phyloP scores from a whole-genome alignment of 371 early-diverging fungal species.

The Entomophthora muscae region DNA sequence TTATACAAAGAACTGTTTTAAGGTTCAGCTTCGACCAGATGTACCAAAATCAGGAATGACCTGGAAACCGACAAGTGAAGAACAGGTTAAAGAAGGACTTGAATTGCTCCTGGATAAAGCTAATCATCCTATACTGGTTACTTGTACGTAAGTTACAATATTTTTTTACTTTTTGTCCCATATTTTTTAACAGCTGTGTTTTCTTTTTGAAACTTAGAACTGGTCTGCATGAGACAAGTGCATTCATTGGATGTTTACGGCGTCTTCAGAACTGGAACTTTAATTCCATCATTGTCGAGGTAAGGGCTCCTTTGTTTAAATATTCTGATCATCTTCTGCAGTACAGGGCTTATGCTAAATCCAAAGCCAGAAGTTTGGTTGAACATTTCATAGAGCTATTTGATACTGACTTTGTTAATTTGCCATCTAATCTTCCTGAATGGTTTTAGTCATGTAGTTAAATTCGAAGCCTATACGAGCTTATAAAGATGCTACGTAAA shows the following conservation, averaged over 20 bases:
- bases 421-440: conserved; percentile 51
- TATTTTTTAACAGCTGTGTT: too few relatives aligned
- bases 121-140: conserved; percentile 71
- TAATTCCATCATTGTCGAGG: conserved; percentile 83
- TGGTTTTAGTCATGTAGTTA: conserved; percentile 75
- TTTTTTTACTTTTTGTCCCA: too few relatives aligned
- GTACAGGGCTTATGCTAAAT: conserved; percentile 82
- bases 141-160: conserved; percentile 59
- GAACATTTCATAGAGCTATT: conserved; percentile 93
- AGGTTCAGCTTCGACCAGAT: conserved; percentile 13
- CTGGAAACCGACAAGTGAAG: conserved; percentile 89
- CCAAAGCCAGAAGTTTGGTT: conserved; percentile 64
- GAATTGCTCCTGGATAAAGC: conserved; percentile 57
- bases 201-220: too few relatives aligned
- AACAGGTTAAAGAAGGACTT: conserved; percentile 79
- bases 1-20: conserved; percentile 23
- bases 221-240: conserved; percentile 62
- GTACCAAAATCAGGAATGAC: neutral
- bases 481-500: too few relatives aligned
- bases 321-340: conserved; percentile 13
- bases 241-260: conserved; percentile 81
- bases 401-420: conserved; percentile 73
- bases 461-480: too few relatives aligned
- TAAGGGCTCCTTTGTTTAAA: conserved; percentile 12
- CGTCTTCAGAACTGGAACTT: conserved; percentile 91